Evolutionary conservation across 2,329 filamentous ascomycete species (phyloP).

Genomic region (Aspergillus oerlinghausenensis): DNA sequence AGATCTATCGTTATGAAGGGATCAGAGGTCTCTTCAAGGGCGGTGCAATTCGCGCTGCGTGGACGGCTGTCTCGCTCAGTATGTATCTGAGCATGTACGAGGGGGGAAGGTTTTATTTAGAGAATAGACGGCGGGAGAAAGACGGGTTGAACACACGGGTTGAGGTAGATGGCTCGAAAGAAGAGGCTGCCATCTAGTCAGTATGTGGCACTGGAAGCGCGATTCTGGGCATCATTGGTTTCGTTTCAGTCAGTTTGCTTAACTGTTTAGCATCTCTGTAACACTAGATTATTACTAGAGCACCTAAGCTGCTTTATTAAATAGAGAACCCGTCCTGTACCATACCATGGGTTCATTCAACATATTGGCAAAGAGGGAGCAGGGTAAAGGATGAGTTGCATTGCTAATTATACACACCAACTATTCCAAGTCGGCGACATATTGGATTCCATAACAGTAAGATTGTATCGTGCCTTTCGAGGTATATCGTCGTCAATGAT

Average conservation of each 20-base stretch:
- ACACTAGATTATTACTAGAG: background rate
- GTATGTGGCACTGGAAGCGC: background rate
- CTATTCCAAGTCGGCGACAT: background rate
- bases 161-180: background rate
- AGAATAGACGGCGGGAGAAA: slow-evolving; percentile 25
- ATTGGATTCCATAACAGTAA: background rate
- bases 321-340: background rate
- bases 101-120: slow-evolving; percentile 62
- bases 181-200: slow-evolving; percentile 3
- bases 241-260: background rate
- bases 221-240: background rate
- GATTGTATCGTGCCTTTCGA: background rate
- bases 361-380: background rate
- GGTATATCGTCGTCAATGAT: background rate
- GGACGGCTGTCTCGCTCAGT: slow-evolving; percentile 79
- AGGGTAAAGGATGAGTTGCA: background rate
- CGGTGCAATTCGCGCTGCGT: slow-evolving; percentile 65
- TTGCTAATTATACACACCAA: background rate
- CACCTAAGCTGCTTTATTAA: background rate
- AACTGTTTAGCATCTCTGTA: background rate
- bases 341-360: background rate
- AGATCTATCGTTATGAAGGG: slow-evolving; percentile 64
- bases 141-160: slow-evolving; percentile 2
- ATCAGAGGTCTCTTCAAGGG: slow-evolving; percentile 69
- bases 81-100: slow-evolving; percentile 86